phyloP scores from a whole-genome alignment of 2,329 filamentous ascomycete species.

The Bisporella sp. region DNA sequence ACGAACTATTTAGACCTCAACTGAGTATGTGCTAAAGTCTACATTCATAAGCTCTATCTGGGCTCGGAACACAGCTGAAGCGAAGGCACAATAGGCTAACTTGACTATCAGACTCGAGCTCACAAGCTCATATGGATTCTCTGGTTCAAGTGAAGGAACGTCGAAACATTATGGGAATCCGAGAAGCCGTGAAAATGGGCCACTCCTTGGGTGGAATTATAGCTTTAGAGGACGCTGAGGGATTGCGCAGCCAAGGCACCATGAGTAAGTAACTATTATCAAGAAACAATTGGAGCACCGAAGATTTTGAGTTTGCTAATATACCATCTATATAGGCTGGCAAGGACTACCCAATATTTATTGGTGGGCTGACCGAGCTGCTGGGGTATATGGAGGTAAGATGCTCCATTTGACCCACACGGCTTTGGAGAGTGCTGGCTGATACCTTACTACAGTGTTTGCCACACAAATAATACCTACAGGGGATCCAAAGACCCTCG shows the following conservation, averaged over 20 bases:
- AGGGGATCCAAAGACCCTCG: constrained; percentile 3
- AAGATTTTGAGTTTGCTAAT: too few species aligned
- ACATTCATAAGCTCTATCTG: background rate
- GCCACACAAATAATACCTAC: constrained; percentile 5
- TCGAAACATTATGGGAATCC: background rate
- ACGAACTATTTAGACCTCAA: constrained; percentile 9
- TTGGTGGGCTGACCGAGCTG: constrained; percentile 2
- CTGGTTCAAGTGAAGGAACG: background rate
- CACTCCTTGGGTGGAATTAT: constrained; percentile 4
- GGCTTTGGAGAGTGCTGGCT: too few species aligned
- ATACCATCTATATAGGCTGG: background rate
- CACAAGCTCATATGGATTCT: background rate
- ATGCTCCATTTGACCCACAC: too few species aligned
- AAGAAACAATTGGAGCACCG: background rate
- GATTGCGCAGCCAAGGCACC: constrained; percentile 2
- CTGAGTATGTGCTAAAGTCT: background rate
- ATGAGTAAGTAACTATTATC: background rate
- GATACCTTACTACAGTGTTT: constrained; percentile 1
- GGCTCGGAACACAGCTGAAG: too few species aligned
- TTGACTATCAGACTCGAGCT: too few species aligned
- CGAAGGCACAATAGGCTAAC: too few species aligned
- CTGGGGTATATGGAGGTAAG: background rate
- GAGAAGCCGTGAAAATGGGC: background rate
- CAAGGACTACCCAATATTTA: constrained; percentile 4
- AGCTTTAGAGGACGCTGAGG: constrained; percentile 1